A percentile compares a stretch with the other conserved stretches of the same genome.
Evolutionary conservation across 352 stramenopile genomes (phyloP).

Genomic region (Blastocystis sp.): DNA sequence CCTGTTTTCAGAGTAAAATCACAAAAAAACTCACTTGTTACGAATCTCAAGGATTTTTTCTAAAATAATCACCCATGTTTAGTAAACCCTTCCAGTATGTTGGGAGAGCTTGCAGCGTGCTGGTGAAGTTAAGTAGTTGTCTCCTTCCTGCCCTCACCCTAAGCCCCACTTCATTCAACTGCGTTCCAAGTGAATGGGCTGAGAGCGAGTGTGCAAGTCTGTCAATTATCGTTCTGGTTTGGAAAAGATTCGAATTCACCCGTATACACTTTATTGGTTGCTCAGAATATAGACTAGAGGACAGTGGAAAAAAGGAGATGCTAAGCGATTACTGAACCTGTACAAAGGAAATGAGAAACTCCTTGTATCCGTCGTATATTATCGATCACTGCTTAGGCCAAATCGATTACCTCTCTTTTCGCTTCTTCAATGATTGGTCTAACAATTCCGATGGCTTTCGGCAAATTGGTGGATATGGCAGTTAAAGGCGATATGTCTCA

Average conservation of each 20-base stretch:
- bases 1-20: neutral
- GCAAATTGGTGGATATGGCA: conserved; percentile 48
- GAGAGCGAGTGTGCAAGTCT: neutral
- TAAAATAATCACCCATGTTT: neutral
- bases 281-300: neutral
- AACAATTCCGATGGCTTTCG: conserved; percentile 51
- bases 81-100: conserved; percentile 10
- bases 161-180: neutral
- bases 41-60: neutral
- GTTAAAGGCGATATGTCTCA: conserved; percentile 44
- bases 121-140: neutral
- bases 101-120: neutral
- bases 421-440: conserved; percentile 35
- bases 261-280: neutral
- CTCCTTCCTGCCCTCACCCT: neutral
- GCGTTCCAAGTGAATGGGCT: neutral
- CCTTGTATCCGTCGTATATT: neutral
- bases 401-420: conserved; percentile 47
- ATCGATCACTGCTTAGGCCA: neutral
- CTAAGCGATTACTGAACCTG: neutral
- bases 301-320: conserved; percentile 39
- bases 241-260: neutral
- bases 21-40: neutral
- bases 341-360: conserved; percentile 55
- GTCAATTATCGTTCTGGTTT: conserved; percentile 41